Evolutionary conservation across 2,329 filamentous ascomycete species (phyloP).

Genomic region (Chaetomiaceae sp.): DNA sequence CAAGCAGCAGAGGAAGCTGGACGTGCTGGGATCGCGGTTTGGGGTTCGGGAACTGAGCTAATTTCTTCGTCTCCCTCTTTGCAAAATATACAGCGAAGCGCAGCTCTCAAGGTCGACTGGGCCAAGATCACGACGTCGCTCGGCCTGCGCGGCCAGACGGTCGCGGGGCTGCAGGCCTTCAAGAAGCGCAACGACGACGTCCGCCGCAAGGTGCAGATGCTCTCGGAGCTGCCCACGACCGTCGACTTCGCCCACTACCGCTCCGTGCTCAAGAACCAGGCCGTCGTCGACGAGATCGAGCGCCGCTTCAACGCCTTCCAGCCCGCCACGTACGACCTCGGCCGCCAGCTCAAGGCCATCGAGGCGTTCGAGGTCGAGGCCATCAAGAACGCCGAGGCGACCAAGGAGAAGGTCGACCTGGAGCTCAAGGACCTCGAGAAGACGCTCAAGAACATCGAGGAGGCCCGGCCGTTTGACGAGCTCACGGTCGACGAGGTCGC

Average conservation of each 20-base stretch:
- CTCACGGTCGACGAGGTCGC: constrained; percentile 97
- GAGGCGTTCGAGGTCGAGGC: constrained; percentile 97
- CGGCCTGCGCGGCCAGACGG: constrained; percentile 93
- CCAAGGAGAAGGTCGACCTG: constrained; percentile 91
- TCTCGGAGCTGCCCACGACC: constrained; percentile 77
- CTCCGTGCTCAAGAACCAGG: constrained; percentile 88
- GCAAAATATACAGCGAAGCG: constrained; percentile 69
- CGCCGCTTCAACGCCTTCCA: constrained; percentile 89
- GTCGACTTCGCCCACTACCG: constrained; percentile 96
- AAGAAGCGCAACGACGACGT: constrained; percentile 99
- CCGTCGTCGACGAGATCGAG: constrained; percentile 95
- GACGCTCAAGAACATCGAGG: constrained; percentile 96
- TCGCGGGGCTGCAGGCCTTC: constrained; percentile 86
- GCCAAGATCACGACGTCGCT: constrained; percentile 89
- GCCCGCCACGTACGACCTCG: constrained; percentile 87
- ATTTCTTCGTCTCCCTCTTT: constrained; percentile 39
- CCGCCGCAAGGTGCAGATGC: constrained; percentile 82
- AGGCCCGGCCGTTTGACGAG: constrained; percentile 90
- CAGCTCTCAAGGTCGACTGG: constrained; percentile 99
- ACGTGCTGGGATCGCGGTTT: neutral
- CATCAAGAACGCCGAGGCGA: constrained; percentile 92
- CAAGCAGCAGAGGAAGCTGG: neutral
- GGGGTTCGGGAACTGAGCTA: constrained; percentile 42
- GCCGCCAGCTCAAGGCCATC: constrained; percentile 94
- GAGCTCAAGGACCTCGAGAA: constrained; percentile 92